Conservation (phyloP, 192 early-diverging fungal species). For the Chytriomyces hyalinus region DNA sequence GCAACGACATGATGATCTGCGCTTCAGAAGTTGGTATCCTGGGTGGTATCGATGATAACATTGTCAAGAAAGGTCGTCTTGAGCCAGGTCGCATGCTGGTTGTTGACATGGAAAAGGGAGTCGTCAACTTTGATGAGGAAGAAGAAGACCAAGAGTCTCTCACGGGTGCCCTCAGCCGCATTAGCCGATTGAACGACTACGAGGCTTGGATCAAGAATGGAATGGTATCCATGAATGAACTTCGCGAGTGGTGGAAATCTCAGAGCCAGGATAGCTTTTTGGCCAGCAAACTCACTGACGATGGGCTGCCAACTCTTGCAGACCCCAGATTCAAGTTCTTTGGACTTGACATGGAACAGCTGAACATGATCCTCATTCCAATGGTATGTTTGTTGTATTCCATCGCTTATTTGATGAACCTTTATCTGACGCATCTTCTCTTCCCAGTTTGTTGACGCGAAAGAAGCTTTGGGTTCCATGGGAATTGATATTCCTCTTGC, state of each 20-base stretch:
- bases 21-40: constrained; percentile 96
- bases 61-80: constrained; percentile 90
- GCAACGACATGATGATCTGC: constrained; percentile 94
- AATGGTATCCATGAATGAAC: constrained; percentile 73
- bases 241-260: constrained; percentile 50
- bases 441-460: constrained; percentile 66
- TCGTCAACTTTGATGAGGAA: constrained; percentile 81
- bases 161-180: constrained; percentile 40
- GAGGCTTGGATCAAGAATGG: constrained; percentile 84
- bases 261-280: constrained; percentile 58
- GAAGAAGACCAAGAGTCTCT: constrained; percentile 63
- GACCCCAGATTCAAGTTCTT: constrained; percentile 79
- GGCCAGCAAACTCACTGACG: constrained; percentile 52
- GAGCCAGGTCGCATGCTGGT: constrained; percentile 97
- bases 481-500: constrained; percentile 96
- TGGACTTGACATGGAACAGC: constrained; percentile 91
- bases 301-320: constrained; percentile 38
- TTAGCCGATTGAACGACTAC: constrained; percentile 75
- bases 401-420: not conserved
- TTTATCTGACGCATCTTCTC: constrained; percentile 4
- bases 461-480: constrained; percentile 98
- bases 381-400: constrained; percentile 69
- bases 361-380: constrained; percentile 85
- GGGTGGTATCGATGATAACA: constrained; percentile 74
- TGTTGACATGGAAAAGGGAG: constrained; percentile 90